Percentiles rank a stretch among this genome's conserved stretches.
phyloP scores from a whole-genome alignment of 2,329 filamentous ascomycete species.

The Epichloe hybrida region DNA sequence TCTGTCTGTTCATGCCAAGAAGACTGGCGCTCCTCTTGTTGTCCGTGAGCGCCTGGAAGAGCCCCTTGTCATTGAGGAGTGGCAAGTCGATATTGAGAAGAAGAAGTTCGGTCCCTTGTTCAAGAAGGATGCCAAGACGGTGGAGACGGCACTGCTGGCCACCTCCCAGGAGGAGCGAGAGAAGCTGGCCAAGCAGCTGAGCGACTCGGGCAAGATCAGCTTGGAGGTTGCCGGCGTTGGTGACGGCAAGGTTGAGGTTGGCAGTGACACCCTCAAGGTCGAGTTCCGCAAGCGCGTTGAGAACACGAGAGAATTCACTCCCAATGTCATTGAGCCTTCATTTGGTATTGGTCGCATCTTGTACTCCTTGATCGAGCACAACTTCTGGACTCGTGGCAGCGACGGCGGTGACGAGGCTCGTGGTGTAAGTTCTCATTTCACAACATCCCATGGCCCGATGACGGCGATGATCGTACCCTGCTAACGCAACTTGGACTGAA shows the following conservation, averaged over 20 bases:
- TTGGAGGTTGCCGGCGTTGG: slow-evolving; percentile 56
- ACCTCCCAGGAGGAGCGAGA: slow-evolving; percentile 72
- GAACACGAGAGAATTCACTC: slow-evolving; percentile 79
- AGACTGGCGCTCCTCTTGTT: slow-evolving; percentile 73
- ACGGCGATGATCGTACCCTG: background rate
- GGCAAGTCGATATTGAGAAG: slow-evolving; percentile 76
- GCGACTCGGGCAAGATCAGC: slow-evolving; percentile 59
- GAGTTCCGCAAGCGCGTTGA: slow-evolving; percentile 73
- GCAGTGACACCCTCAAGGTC: slow-evolving; percentile 67
- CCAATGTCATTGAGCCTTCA: slow-evolving; percentile 93
- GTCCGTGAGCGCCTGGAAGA: slow-evolving; percentile 71
- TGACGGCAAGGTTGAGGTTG: slow-evolving; percentile 64
- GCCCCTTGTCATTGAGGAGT: slow-evolving; percentile 73
- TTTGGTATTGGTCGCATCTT: slow-evolving; percentile 94
- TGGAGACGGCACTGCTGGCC: slow-evolving; percentile 65
- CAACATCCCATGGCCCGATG: background rate
- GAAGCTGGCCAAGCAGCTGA: slow-evolving; percentile 61
- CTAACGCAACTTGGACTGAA: slow-evolving; percentile 7
- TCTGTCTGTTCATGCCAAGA: slow-evolving; percentile 80
- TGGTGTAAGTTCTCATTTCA: slow-evolving; percentile 48
- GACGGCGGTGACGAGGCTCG: slow-evolving; percentile 58
- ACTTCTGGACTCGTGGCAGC: slow-evolving; percentile 72
- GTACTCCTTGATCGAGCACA: slow-evolving; percentile 87
- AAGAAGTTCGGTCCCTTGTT: slow-evolving; percentile 93
- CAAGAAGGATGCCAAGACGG: slow-evolving; percentile 83